These are phyloP conservation scores for Trichosanthes cucumerina DNA, from an alignment of 306 rosid genomes.

Conservation along the genomic window DNA sequence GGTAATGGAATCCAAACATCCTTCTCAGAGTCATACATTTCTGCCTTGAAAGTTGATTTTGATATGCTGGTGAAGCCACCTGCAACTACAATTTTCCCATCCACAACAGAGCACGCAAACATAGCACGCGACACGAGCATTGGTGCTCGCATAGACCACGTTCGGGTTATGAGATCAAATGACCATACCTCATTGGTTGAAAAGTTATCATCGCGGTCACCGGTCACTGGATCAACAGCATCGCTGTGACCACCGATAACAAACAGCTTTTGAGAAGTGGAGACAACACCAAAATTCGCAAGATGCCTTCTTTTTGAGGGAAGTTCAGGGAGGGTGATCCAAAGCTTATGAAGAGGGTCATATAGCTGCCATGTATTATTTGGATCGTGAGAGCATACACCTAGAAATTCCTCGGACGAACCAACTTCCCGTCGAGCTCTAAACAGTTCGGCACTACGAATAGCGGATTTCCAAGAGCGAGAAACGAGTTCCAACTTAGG, in stretches of 20 bases:
- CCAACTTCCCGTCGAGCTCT: constrained; percentile 76
- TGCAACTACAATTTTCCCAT: constrained; percentile 76
- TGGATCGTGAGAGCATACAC: constrained; percentile 79
- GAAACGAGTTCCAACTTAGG: constrained; percentile 76
- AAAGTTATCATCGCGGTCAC: constrained; percentile 81
- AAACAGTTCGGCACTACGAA: constrained; percentile 67
- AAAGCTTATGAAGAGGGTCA: constrained; percentile 72
- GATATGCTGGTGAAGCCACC: constrained; percentile 74
- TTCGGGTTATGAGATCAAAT: constrained; percentile 60
- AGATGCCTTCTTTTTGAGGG: constrained; percentile 83
- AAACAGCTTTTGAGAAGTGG: constrained; percentile 70
- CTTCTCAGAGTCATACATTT: constrained; percentile 75
- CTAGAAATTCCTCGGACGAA: constrained; percentile 58
- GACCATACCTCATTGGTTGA: constrained; percentile 99
- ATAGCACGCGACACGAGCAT: constrained; percentile 83
- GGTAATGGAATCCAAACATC: constrained; percentile 80
- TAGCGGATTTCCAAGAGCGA: constrained; percentile 72
- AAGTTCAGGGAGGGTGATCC: constrained; percentile 91
- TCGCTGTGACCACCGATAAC: constrained; percentile 94
- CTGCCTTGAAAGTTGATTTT: constrained; percentile 72
- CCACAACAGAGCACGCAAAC: constrained; percentile 91
- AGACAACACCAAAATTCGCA: constrained; percentile 69
- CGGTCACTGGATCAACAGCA: constrained; percentile 81
- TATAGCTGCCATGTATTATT: constrained; percentile 88
- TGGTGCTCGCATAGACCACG: constrained; percentile 64